Percentiles rank a stretch among this genome's conserved stretches.
Conservation (phyloP, 139 green algal species). For the Chlamydomonas incerta region DNA sequence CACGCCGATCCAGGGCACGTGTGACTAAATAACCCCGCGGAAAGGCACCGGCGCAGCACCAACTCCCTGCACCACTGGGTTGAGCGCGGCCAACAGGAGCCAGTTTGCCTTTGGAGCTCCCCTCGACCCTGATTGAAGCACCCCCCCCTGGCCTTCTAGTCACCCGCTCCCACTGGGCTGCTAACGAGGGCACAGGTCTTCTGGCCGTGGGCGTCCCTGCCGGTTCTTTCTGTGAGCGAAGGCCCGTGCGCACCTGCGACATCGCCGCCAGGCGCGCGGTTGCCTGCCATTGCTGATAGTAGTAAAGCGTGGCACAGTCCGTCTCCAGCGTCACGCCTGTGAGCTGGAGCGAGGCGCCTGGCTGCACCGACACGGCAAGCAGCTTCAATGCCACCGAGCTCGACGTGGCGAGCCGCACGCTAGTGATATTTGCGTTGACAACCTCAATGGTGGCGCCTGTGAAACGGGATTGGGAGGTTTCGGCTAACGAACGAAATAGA, state of each 20-base stretch:
- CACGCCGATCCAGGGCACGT: no score
- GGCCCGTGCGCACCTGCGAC: neutral
- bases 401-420: neutral
- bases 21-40: neutral
- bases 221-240: no score
- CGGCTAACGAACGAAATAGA: neutral
- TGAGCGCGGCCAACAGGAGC: neutral
- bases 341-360: neutral
- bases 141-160: no score
- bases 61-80: no score
- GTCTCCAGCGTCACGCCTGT: conserved; percentile 14
- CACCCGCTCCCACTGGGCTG: no score
- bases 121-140: no score
- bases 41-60: neutral
- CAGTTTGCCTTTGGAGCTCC: neutral
- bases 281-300: neutral
- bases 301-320: conserved; percentile 4
- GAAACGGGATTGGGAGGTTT: neutral
- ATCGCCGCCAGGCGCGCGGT: neutral
- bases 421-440: neutral
- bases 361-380: neutral
- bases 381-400: neutral
- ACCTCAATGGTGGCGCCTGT: conserved; percentile 6
- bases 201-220: no score
- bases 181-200: no score